Evolutionary conservation across 495 filamentous ascomycete genomes (phyloP).

Genomic region (Aspergillus indologenus): DNA sequence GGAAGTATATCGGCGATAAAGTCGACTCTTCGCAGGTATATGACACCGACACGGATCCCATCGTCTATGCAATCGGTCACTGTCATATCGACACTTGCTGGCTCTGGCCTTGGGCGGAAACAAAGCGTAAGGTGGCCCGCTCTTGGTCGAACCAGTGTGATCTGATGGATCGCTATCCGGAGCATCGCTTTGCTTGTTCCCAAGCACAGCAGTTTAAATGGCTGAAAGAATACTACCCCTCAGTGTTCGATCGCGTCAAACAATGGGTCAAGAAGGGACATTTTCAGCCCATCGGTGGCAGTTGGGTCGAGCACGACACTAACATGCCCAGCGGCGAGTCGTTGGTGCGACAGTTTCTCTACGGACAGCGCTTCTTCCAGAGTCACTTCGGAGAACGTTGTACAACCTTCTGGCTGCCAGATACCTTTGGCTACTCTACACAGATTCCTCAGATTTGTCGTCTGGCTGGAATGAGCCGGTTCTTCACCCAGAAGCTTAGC

Average conservation of each 20-base stretch:
- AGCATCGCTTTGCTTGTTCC: conserved; percentile 86
- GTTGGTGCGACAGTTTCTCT: conserved; percentile 89
- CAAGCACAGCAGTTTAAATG: conserved; percentile 98
- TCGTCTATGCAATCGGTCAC: conserved; percentile 88
- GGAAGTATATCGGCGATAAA: conserved; percentile 74
- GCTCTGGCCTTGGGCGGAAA: conserved; percentile 99
- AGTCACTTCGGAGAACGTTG: conserved; percentile 86
- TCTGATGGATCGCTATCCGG: conserved; percentile 89
- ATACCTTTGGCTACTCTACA: conserved; percentile 95
- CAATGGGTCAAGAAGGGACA: conserved; percentile 81
- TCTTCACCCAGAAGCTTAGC: conserved; percentile 95
- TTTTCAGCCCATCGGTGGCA: conserved; percentile 94
- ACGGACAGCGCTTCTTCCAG: conserved; percentile 92
- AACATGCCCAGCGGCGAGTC: conserved; percentile 96
- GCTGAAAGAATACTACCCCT: conserved; percentile 85
- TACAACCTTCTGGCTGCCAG: conserved; percentile 93
- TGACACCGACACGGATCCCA: conserved; percentile 61
- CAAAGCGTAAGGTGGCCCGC: conserved; percentile 91
- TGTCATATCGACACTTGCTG: conserved; percentile 98
- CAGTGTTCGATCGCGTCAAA: conserved; percentile 85
- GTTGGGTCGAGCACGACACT: conserved; percentile 98
- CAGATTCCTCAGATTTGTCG: conserved; percentile 93
- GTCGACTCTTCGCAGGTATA: conserved; percentile 86
- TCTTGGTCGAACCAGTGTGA: conserved; percentile 97
- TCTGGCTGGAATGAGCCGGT: conserved; percentile 87